Base-by-base conservation (phyloP, 345 rosid genomes). In the Acer campestre region DNA sequence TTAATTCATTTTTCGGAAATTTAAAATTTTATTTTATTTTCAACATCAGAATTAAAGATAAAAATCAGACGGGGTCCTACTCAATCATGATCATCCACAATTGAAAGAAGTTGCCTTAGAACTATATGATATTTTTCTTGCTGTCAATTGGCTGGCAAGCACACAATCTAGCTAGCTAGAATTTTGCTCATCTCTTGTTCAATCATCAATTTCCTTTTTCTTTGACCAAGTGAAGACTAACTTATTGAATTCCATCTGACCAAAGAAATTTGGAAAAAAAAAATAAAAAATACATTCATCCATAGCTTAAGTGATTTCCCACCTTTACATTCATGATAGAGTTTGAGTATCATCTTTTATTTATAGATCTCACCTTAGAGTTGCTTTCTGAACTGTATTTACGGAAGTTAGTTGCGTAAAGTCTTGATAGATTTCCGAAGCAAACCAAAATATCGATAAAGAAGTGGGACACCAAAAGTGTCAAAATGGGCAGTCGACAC, bases 91-190 rank as follows among this genome's bases (percentile, higher is more conserved):
- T 69, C 71, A 68, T 20, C 13, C n/a, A 53, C 18, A 31, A 63
- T 40, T 13, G 16, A 61, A 69, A 67, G 6, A 35, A 35, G 38
- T n/a, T n/a, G n/a, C 38, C 46, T 42, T 42, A 42, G 38, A 35
- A 35, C 38, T 16, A 31, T n/a, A 10, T 49, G 66, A 68, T 63
- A 67, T 72, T 75, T 40, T 70, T 49, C 70, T 63, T 29, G 13
- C 31, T 65, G 80, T 29, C 77, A 56, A 77, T 70, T 71, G 81
- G 75, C 82, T 80, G 86, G 14, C 49, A 7, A 46, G 82, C 78
- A 71, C 67, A 56, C 77, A 63, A 20, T 25, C 29, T 10, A 58
- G 56, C 55, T 42, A 40, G 1, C 56, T 44, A 44, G 49, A 51
- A 51, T 53, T 53, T 53, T 14, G 20, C 11, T 53, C 25, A 8